Conservation (phyloP, 306 rosid genomes). For the Cucurbita ficifolia region DNA sequence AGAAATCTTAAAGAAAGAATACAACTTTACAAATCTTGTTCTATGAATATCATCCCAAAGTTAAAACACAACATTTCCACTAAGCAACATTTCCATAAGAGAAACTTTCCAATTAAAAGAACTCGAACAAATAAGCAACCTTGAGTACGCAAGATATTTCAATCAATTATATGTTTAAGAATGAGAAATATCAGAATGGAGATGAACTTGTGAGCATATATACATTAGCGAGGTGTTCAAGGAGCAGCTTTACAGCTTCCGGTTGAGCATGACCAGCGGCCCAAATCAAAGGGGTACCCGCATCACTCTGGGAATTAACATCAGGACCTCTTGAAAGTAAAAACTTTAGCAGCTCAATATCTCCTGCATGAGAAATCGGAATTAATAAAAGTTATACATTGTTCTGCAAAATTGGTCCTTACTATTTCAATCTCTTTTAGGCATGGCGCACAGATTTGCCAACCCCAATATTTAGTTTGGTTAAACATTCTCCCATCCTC, state of each 20-base stretch:
- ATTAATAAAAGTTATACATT: background rate
- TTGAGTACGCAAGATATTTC: background rate
- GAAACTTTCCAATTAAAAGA: background rate
- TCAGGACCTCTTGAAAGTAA: constrained; percentile 59
- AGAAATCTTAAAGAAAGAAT: background rate
- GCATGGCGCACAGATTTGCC: background rate
- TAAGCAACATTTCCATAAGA: background rate
- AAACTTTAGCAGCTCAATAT: constrained; percentile 52
- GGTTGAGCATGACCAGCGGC: constrained; percentile 90
- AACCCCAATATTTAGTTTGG: background rate
- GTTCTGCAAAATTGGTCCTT: background rate
- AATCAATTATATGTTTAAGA: background rate
- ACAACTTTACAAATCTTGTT: background rate
- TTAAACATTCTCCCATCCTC: background rate
- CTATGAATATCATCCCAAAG: background rate
- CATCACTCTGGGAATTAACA: constrained; percentile 71
- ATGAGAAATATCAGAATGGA: background rate
- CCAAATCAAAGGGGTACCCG: constrained; percentile 86
- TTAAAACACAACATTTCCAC: background rate
- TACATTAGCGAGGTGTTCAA: constrained; percentile 74
- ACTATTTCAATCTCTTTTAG: background rate
- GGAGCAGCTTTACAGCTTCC: constrained; percentile 51
- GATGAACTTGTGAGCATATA: constrained; percentile 8
- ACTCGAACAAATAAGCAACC: background rate
- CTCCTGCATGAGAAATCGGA: constrained; percentile 28